Evolutionary conservation across 176 grass and related monocot species (phyloP), one percentile per base, ranked within the genome.

Genomic region (Dactylis glomerata): DNA sequence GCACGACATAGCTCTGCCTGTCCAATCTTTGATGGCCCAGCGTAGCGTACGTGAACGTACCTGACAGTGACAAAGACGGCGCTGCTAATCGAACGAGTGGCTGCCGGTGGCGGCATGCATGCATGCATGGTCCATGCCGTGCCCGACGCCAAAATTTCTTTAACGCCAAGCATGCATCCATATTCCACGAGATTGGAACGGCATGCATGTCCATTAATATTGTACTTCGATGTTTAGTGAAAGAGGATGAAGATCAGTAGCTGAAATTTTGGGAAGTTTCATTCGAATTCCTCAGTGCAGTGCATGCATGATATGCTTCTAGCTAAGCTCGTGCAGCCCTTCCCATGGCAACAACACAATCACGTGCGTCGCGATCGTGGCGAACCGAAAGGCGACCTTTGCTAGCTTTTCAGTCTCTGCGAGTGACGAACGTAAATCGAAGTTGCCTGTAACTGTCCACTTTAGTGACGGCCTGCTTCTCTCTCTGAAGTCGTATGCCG

Each of bases 61-160:
- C 10, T 26, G 72, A n/a, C 42, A 4, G 8, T 27, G 56, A 84
- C 55, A 32, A 31, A 34, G 24, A 72, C 33, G 19, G 23, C 34
- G 77, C 40, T 65, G 34, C 75, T 10, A 64, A 4, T 7, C 28
- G 14, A 49, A 10, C 17, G 67, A 30, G 64, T 55, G 51, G n/a
- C n/a, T n/a, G 33, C 65, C 46, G 34, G 57, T 59, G 67, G 17
- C 34, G 57, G 62, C 62, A 65, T 65, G 62, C 30, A 14, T 15
- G 58, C 70, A 50, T 69, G 62, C 38, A 47, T 81, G 40, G 77
- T 56, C 37, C 31, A 4, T 75, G 56, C 73, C 31, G 4, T 75
- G 56, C 73, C 59, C 47, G 87, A 85, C 77, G 50, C 70, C 77
- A 69, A 23, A 68, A 23, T 56, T 47, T 89, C 77, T 61, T 58